Conservation (phyloP, 202 grass and related monocot genomes). For the Elaeis oleifera region DNA sequence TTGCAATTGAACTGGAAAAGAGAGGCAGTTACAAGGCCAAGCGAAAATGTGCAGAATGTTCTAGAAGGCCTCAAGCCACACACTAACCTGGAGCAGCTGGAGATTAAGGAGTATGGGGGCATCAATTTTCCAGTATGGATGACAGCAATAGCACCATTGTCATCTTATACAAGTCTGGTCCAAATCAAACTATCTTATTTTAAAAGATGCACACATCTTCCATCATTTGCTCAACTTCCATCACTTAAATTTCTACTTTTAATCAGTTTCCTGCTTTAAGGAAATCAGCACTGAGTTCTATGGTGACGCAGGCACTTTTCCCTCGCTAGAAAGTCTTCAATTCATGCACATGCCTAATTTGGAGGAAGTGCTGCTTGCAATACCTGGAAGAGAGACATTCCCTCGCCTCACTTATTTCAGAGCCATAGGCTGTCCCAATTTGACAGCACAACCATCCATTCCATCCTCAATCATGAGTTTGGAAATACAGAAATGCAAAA, state of each 20-base stretch:
- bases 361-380: background rate
- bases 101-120: background rate
- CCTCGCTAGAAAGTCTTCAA: background rate
- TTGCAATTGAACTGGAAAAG: too few relatives aligned
- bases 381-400: background rate
- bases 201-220: background rate
- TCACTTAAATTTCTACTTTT: background rate
- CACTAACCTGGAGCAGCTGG: background rate
- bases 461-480: too few relatives aligned
- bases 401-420: background rate
- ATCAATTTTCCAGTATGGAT: background rate
- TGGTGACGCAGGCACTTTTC: background rate
- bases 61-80: background rate
- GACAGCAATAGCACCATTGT: too few relatives aligned
- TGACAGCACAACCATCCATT: too few relatives aligned
- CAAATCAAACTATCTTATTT: background rate
- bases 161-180: background rate
- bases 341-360: constrained; percentile 3
- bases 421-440: too few relatives aligned
- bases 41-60: background rate
- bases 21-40: too few relatives aligned
- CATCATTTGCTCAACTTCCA: background rate
- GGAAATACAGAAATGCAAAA: too few relatives aligned
- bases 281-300: background rate
- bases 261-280: background rate